Percentiles rank a stretch among this genome's conserved stretches.
Evolutionary conservation across 1,139 yeast species (phyloP).

Genomic region (Saccharomycopsis hybrid): DNA sequence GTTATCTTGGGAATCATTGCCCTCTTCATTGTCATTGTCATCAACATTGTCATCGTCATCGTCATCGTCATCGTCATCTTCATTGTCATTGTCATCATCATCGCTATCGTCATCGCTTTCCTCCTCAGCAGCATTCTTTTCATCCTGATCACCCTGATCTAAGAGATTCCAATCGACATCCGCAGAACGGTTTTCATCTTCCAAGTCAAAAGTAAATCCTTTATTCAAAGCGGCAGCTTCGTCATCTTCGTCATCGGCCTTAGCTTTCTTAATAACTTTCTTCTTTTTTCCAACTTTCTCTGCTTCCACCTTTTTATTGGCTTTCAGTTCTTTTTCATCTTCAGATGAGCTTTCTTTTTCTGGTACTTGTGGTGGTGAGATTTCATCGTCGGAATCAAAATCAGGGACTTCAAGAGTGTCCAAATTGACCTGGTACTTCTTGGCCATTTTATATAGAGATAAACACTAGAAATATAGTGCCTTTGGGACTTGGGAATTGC

Average conservation of each 20-base stretch:
- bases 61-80: too few species aligned
- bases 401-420: slow-evolving; percentile 37
- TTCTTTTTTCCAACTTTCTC: slow-evolving; percentile 26
- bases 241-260: slow-evolving; percentile 29
- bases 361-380: neutral
- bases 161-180: slow-evolving; percentile 76
- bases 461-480: too few species aligned
- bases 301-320: slow-evolving; percentile 21
- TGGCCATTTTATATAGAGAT: slow-evolving; percentile 8
- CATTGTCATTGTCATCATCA: slow-evolving; percentile 25
- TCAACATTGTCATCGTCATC: slow-evolving; percentile 26
- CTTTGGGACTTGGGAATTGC: too few species aligned
- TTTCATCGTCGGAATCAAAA: slow-evolving; percentile 44
- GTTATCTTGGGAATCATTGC: too few species aligned
- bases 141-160: slow-evolving; percentile 24
- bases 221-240: slow-evolving; percentile 56
- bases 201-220: slow-evolving; percentile 61
- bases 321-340: neutral
- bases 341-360: slow-evolving; percentile 32
- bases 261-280: slow-evolving; percentile 28
- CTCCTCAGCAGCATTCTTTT: too few species aligned
- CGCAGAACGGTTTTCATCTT: slow-evolving; percentile 56
- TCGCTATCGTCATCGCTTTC: slow-evolving; percentile 31
- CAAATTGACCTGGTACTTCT: slow-evolving; percentile 11
- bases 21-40: slow-evolving; percentile 24